phyloP scores from a whole-genome alignment of 2,329 filamentous ascomycete genomes.

The Paecilomyces formosus region DNA sequence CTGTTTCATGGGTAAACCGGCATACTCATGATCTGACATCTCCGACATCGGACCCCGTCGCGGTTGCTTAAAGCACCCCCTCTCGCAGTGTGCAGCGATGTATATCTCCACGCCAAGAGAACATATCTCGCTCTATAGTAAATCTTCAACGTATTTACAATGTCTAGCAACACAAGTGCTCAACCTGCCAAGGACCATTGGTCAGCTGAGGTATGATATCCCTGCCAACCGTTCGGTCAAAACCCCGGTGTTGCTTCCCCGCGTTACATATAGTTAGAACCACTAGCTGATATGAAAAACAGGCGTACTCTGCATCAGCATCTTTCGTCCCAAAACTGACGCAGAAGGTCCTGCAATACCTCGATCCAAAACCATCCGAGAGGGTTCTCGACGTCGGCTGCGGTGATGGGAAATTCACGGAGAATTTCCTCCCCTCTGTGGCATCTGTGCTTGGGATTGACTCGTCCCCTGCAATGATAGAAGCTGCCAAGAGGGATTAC shows the following conservation, averaged over 20 bases:
- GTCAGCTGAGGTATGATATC: constrained; percentile 25
- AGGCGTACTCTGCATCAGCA: constrained; percentile 56
- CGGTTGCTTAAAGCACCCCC: too few species aligned
- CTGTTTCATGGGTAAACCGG: too few species aligned
- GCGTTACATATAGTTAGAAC: constrained; percentile 6
- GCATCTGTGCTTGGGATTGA: constrained; percentile 52
- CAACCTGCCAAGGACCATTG: constrained; percentile 25
- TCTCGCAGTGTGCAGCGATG: neutral
- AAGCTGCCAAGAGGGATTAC: constrained; percentile 41
- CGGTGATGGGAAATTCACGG: constrained; percentile 55
- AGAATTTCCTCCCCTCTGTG: constrained; percentile 45
- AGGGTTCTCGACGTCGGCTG: constrained; percentile 57
- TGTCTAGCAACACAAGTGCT: neutral
- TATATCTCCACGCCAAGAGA: neutral
- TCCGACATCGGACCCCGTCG: too few species aligned
- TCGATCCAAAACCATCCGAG: constrained; percentile 53
- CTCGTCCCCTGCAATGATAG: constrained; percentile 53
- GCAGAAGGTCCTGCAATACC: constrained; percentile 50
- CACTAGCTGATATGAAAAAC: neutral
- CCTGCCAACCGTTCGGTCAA: neutral
- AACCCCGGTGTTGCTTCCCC: neutral
- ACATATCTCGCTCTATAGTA: neutral
- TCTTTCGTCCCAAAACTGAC: constrained; percentile 59
- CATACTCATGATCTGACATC: too few species aligned
- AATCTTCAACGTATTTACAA: neutral